These are phyloP conservation scores for Xanthoconium separans DNA, from an alignment of 1,284 basidiomycete species.

Conservation along the genomic window DNA sequence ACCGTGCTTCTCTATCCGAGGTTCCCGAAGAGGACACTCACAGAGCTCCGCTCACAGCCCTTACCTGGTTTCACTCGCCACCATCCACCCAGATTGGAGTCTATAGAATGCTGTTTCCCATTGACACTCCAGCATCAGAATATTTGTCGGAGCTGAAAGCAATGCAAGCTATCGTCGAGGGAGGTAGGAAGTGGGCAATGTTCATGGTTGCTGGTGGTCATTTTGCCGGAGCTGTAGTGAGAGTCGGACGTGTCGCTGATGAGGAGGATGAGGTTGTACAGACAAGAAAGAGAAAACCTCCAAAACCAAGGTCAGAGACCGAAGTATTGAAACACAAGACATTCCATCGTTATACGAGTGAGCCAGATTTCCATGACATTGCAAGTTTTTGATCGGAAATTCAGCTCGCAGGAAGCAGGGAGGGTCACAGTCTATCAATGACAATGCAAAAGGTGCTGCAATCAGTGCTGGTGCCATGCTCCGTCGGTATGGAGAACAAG, in stretches of 20 bases:
- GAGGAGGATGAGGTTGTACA: slow-evolving; percentile 36
- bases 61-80: slow-evolving; percentile 88
- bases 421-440: slow-evolving; percentile 90
- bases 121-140: slow-evolving; percentile 38
- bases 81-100: slow-evolving; percentile 85
- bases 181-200: slow-evolving; percentile 85
- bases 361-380: slow-evolving; percentile 24
- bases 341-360: slow-evolving; percentile 98
- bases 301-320: slow-evolving; percentile 61
- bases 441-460: slow-evolving; percentile 90
- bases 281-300: slow-evolving; percentile 54
- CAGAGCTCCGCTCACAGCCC: slow-evolving; percentile 64
- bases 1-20: slow-evolving; percentile 45
- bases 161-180: slow-evolving; percentile 62
- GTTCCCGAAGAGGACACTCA: slow-evolving; percentile 43
- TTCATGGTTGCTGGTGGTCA: slow-evolving; percentile 98
- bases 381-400: not conserved
- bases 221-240: slow-evolving; percentile 90
- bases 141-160: slow-evolving; percentile 61
- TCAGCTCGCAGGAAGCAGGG: slow-evolving; percentile 96
- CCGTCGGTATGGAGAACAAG: slow-evolving; percentile 93
- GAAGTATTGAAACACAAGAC: slow-evolving; percentile 92
- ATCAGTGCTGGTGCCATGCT: slow-evolving; percentile 95
- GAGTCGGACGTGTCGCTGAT: slow-evolving; percentile 56
- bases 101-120: slow-evolving; percentile 75